phyloP scores from a whole-genome alignment of 495 filamentous ascomycete genomes.

The Aspergillus heteromorphus region DNA sequence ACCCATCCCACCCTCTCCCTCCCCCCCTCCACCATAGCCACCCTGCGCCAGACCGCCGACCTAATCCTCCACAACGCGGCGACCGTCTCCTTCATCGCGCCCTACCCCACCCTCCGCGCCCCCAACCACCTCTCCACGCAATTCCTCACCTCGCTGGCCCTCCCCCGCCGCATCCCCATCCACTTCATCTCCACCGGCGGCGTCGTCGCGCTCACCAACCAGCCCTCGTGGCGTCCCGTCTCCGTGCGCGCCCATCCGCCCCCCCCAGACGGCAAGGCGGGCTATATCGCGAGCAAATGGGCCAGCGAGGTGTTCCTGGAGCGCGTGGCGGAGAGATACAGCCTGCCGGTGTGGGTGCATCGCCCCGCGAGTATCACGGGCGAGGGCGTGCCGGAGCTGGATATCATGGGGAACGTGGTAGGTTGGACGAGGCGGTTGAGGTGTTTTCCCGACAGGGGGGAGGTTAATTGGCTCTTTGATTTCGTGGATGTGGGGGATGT shows the following conservation, averaged over 20 bases:
- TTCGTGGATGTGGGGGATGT: too few relatives aligned
- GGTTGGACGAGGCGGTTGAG: too few relatives aligned
- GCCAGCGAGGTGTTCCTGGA: slow-evolving; percentile 4
- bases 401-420: too few relatives aligned
- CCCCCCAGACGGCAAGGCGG: background rate
- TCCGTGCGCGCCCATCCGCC: background rate
- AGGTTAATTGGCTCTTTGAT: too few relatives aligned
- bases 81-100: background rate
- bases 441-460: too few relatives aligned
- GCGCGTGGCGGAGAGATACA: background rate
- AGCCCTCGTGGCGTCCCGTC: background rate
- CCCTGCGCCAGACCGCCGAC: background rate
- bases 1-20: background rate
- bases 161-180: background rate
- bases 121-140: background rate
- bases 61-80: background rate
- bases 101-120: background rate
- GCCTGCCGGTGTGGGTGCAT: background rate
- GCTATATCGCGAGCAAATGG: slow-evolving; percentile 1
- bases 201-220: background rate
- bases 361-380: background rate
- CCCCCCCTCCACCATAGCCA: background rate
- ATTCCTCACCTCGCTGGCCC: background rate
- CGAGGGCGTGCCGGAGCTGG: background rate
- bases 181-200: background rate